Evolutionary conservation across 148 eudicot species (phyloP).

Genomic region (Limonium bicolor): DNA sequence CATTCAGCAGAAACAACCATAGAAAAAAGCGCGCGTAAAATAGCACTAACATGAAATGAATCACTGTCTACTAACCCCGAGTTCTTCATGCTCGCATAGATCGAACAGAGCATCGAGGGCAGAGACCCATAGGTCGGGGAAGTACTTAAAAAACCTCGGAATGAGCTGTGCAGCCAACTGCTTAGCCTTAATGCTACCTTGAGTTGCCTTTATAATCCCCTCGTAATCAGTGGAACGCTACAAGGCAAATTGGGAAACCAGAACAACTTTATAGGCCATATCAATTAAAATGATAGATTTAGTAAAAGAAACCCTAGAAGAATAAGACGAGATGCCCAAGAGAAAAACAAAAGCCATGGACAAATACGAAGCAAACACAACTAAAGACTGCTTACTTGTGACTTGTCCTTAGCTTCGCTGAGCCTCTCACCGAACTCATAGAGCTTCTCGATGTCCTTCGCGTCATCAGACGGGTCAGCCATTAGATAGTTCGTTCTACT

Average conservation of each 20-base stretch:
- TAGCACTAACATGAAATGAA: too few species aligned
- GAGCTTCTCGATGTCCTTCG: constrained; percentile 66
- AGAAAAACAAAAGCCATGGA: too few species aligned
- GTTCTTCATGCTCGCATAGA: constrained; percentile 88
- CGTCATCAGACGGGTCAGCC: constrained; percentile 36
- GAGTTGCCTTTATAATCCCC: constrained; percentile 52
- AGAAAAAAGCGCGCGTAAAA: too few species aligned
- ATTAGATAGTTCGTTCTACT: constrained; percentile 25
- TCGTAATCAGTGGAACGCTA: constrained; percentile 59
- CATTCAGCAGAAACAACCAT: too few species aligned
- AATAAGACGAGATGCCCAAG: neutral
- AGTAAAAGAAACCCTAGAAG: constrained; percentile 14
- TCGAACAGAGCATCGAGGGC: constrained; percentile 79
- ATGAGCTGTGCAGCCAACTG: constrained; percentile 95
- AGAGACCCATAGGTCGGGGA: constrained; percentile 37
- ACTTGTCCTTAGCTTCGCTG: constrained; percentile 78
- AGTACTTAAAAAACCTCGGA: constrained; percentile 79
- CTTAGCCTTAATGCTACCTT: constrained; percentile 62
- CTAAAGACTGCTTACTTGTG: constrained; percentile 81
- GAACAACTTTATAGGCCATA: neutral
- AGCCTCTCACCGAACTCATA: constrained; percentile 86
- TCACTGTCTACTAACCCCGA: constrained; percentile 90
- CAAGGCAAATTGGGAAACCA: neutral
- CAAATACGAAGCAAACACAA: too few species aligned
- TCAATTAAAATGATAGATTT: neutral